Percentiles rank a stretch among this genome's conserved stretches.
Conservation (phyloP, 192 early-diverging fungal genomes). For the Phycomyces blakesleeanus region DNA sequence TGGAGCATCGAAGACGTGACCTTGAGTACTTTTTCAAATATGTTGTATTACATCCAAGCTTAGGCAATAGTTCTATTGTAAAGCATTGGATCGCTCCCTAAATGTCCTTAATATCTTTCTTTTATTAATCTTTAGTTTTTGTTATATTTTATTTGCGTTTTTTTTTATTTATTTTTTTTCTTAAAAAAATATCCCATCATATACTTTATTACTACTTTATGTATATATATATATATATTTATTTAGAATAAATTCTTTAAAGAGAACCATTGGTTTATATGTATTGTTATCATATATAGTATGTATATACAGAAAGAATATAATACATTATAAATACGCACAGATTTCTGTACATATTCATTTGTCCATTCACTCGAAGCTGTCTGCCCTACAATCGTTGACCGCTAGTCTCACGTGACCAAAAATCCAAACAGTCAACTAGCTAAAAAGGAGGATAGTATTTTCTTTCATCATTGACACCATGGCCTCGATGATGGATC, state of each 20-base stretch:
- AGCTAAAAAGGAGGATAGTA: background rate
- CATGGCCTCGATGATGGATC: conserved; percentile 26
- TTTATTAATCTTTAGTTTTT: conserved; percentile 15
- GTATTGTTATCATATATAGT: too few species aligned
- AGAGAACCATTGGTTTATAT: too few species aligned
- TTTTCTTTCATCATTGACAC: background rate
- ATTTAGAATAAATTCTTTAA: too few species aligned
- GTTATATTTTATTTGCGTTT: background rate
- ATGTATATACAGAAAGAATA: too few species aligned
- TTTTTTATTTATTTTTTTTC: too few species aligned
- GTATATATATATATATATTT: too few species aligned
- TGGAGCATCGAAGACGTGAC: conserved; percentile 46
- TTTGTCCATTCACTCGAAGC: too few species aligned
- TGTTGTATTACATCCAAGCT: conserved; percentile 45
- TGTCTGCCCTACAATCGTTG: background rate
- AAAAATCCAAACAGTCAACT: background rate
- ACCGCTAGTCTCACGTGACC: background rate
- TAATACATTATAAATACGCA: background rate
- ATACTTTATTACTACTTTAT: too few species aligned
- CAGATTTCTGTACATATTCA: too few species aligned
- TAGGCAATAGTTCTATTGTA: conserved; percentile 42
- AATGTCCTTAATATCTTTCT: too few species aligned
- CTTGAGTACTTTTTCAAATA: conserved; percentile 53
- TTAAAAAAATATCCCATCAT: too few species aligned
- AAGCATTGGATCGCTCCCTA: conserved; percentile 46